Conservation (phyloP, 129 eudicot genomes). For the Deinandra increscens region DNA sequence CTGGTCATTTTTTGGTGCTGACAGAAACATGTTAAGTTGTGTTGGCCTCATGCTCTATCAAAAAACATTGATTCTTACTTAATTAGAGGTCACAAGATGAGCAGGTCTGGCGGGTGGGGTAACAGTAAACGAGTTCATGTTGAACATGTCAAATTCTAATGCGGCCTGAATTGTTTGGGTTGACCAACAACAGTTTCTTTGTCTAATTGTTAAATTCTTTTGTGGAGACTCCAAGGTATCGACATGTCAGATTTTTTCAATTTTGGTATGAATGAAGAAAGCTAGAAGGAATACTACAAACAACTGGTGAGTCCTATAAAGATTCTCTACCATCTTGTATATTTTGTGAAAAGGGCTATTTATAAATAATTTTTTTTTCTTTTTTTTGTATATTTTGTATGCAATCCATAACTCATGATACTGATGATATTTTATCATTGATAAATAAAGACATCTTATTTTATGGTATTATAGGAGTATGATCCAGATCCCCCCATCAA, state of each 20-base stretch:
- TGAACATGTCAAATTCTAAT: background rate
- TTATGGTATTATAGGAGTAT: too few species aligned
- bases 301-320: constrained; percentile 67
- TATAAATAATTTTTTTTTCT: too few species aligned
- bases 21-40: background rate
- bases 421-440: too few species aligned
- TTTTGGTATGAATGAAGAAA: constrained; percentile 87
- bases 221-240: constrained; percentile 76
- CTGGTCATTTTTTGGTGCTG: constrained; percentile 1
- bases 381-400: too few species aligned
- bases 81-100: constrained; percentile 5
- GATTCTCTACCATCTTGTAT: too few species aligned
- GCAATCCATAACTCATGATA: too few species aligned
- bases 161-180: background rate
- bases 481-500: too few species aligned
- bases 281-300: constrained; percentile 94
- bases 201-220: background rate
- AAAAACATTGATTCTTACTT: background rate
- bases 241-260: constrained; percentile 88
- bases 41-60: constrained; percentile 8
- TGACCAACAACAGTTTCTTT: background rate
- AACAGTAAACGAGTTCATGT: background rate
- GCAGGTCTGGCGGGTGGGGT: background rate
- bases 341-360: too few species aligned
- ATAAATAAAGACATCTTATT: too few species aligned